Evolutionary conservation across 306 rosid species (phyloP).

Genomic region (Rosa multiflora): DNA sequence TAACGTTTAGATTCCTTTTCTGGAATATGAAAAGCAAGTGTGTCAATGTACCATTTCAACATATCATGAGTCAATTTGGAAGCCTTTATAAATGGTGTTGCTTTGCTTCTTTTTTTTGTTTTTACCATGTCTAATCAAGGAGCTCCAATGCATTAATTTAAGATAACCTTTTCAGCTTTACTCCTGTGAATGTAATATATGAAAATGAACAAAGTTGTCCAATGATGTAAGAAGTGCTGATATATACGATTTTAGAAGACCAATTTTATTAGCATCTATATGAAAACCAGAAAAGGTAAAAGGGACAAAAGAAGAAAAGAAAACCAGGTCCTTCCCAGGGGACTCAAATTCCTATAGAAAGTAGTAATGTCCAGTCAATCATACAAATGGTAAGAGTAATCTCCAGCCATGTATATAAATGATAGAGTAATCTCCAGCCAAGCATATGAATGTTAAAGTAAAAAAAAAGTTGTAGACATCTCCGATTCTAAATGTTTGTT

Average conservation of each 20-base stretch:
- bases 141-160: not conserved
- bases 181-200: not conserved
- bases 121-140: not conserved
- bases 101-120: not conserved
- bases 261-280: not conserved
- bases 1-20: not conserved
- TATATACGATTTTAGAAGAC: not conserved
- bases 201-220: not conserved
- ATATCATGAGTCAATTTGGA: not conserved
- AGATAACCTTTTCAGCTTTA: not conserved
- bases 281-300: not conserved
- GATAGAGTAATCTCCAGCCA: not conserved
- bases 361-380: not conserved
- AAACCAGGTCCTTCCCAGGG: not conserved
- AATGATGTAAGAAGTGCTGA: not conserved
- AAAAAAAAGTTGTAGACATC: not conserved
- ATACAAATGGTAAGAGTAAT: not conserved
- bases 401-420: not conserved
- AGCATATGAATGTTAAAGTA: not conserved
- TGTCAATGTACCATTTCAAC: not conserved
- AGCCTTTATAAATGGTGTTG: not conserved
- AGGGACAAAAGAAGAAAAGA: too few relatives aligned
- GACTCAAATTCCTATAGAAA: not conserved
- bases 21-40: constrained; percentile 2
- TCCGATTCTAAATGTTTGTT: not conserved